Base-by-base conservation (phyloP, 2,329 filamentous ascomycete species). In the Apiospora arundinis region DNA sequence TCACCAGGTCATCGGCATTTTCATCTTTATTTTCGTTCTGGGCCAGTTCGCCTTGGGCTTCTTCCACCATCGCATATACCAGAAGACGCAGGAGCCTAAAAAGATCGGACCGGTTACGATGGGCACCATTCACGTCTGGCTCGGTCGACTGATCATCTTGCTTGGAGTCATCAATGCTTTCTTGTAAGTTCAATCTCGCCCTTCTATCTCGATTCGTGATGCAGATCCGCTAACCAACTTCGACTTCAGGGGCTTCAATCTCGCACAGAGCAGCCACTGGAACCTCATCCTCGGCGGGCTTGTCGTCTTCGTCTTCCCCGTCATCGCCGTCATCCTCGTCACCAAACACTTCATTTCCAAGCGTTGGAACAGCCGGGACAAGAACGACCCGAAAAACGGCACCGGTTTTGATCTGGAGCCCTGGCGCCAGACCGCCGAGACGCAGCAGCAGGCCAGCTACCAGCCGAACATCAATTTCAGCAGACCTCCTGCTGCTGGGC, bases 1-100 rank as follows among this genome's bases (percentile, higher is more conserved):
- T 11, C 90, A 92, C 75, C 89, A 91, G 76, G 82, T 91, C 68
- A 80, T 92, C 71, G 90, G 90, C 11, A 82, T 89, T 71, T 77
- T 91, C 21, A 80, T 90, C 49, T 81, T 89, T 65, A 79, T 84
- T 60, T 83, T 87, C 68, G 79, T 90, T 69, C 77, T 91, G 21
- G 81, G 77, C 6, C 88, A 91, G 75, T 86, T 89, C 72, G 78
- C 81, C 1, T 77, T 91, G 18, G 90, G 90, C 40, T 82, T 87
- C 73, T 74, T 89, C 70, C 87, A 91, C 74, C 89, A 91, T 75
- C 81, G 83, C 66, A 82, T 86, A 48, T 89, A 83, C 78, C 86
- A 85, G 75, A 81, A 83, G 77, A 88, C 86, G 2, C 80, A 85
- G 70, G 72, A 82, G 28, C 79, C 86, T 1, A 88, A 88, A 37